phyloP scores from a whole-genome alignment of 78 protist species.

The Guillardia theta region DNA sequence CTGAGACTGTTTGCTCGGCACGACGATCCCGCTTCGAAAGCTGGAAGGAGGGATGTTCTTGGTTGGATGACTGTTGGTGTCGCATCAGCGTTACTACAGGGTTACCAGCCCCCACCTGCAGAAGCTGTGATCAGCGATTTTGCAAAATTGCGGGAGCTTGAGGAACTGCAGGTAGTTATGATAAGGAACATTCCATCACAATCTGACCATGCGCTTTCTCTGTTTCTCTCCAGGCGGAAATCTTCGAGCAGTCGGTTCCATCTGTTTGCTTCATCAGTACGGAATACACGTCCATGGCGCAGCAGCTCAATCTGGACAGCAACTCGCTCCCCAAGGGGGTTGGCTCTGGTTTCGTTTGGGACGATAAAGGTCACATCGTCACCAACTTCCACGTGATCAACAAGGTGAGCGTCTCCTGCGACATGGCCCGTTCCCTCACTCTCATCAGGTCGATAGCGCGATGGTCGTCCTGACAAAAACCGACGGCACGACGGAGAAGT shows the following conservation, averaged over 20 bases:
- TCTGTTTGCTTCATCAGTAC: conserved; percentile 9
- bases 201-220: too few species aligned
- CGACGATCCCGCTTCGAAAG: too few species aligned
- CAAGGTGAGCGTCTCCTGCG: background rate
- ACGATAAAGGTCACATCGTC: conserved; percentile 34
- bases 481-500: background rate
- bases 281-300: background rate
- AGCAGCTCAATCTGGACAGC: background rate
- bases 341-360: conserved; percentile 51
- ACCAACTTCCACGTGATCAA: conserved; percentile 50
- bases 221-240: background rate
- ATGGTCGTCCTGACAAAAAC: background rate
- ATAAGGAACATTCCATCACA: too few species aligned
- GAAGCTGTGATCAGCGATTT: too few species aligned
- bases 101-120: too few species aligned
- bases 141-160: too few species aligned
- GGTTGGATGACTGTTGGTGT: too few species aligned
- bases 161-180: too few species aligned
- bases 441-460: background rate
- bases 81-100: too few species aligned
- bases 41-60: too few species aligned
- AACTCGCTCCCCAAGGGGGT: conserved; percentile 7
- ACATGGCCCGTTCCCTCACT: background rate
- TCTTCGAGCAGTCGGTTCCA: background rate
- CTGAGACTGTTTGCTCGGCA: too few species aligned